Conservation (phyloP, 257 asterid species). For the Capsicum chinense region DNA sequence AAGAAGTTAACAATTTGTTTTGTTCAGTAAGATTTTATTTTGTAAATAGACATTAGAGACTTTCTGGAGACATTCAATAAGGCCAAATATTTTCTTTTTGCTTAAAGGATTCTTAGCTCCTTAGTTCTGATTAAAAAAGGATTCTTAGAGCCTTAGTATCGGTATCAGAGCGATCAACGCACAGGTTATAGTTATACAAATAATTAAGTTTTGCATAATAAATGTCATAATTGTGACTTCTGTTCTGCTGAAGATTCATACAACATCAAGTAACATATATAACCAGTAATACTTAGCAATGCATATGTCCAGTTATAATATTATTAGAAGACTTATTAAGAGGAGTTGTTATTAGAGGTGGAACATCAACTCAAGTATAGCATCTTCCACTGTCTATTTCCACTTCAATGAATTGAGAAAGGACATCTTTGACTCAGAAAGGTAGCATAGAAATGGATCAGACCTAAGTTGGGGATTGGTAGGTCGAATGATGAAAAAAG, state of each 20-base stretch:
- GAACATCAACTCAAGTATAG: neutral
- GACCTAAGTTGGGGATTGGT: neutral
- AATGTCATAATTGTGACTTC: neutral
- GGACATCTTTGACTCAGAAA: neutral
- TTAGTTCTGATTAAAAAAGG: neutral
- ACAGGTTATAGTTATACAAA: neutral
- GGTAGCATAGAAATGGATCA: neutral
- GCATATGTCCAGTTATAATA: neutral
- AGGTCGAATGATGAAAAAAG: neutral
- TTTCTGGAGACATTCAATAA: neutral
- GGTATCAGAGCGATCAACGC: neutral
- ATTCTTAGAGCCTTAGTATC: neutral
- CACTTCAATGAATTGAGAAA: neutral
- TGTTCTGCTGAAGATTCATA: neutral
- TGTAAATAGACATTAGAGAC: constrained; percentile 5
- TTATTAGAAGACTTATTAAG: neutral
- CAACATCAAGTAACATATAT: neutral
- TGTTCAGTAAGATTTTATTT: neutral
- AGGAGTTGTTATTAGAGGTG: neutral
- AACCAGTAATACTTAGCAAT: neutral
- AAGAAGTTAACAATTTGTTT: neutral
- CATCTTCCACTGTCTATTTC: neutral
- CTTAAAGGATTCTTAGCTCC: neutral
- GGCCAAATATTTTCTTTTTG: neutral
- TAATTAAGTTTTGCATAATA: neutral